Evolutionary conservation across 2,329 filamentous ascomycete species (phyloP), one percentile per base, ranked within the genome.

Genomic region (Alternaria triticimaculans): DNA sequence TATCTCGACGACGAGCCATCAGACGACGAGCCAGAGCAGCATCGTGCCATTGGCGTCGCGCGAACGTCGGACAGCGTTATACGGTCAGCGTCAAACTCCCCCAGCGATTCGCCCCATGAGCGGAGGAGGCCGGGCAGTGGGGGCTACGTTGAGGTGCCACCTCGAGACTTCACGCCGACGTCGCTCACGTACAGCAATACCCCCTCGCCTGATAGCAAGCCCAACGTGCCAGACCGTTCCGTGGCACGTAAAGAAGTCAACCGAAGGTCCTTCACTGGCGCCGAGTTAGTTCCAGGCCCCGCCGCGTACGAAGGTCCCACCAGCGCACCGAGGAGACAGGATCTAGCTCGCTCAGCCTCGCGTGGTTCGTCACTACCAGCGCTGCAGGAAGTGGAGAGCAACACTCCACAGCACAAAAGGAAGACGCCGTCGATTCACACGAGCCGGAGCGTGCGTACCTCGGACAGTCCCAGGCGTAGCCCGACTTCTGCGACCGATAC

Each of bases 61-160:
- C 79, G 70, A 53, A 83, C 82, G 6, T 81, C 82, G 12, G 78
- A 84, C 66, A 67, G 78, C 15, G 75, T 76, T 14, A 77, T 80
- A 41, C 69, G 68, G 33, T 67, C 74, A 23, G 67, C 73, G 3
- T 73, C 76, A 12, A 74, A 74, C 12, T 72, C 77, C 37, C 69
- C 73, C 33, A 11, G 14, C 12, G 74, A 76, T 21, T 54, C 59
- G 8, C 53, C 62, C 23, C 26, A 58, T 41, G 67, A 69, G 44
- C 65, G 63, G 26, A 68, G 69, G 37, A 37, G 63, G 7, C 64
- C 69, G 18, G 65, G 69, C 9, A 70, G 74, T 33, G 72, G 70
- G 55, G 73, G 69, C 6, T 74, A 70, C 55, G 74, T 77, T 6
- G 71, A 80, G 55, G 65, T 72, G 4, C 68, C 72, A 33, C 72